Percentiles rank a stretch among this genome's conserved stretches.
phyloP scores from a whole-genome alignment of 2,329 filamentous ascomycete genomes.

The Cytospora mali region DNA sequence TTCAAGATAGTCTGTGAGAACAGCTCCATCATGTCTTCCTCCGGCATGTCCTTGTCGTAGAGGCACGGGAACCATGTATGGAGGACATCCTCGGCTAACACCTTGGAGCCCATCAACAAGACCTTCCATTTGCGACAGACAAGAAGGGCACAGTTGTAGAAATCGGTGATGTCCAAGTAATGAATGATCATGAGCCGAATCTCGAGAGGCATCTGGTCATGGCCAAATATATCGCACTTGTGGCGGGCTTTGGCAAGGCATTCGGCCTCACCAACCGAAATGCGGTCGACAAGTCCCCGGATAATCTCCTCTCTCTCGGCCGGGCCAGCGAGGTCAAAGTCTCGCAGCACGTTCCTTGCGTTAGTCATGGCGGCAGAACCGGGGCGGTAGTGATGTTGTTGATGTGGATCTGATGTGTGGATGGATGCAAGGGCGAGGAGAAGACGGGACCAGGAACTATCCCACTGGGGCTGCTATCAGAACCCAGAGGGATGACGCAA shows the following conservation, averaged over 20 bases:
- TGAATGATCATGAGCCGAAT: slow-evolving; percentile 15
- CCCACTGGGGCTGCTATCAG: not conserved
- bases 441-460: not conserved
- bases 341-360: not conserved
- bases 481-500: no score
- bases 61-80: not conserved
- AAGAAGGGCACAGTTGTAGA: slow-evolving; percentile 8
- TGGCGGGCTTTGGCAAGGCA: not conserved
- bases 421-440: no score
- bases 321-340: slow-evolving; percentile 6
- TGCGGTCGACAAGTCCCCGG: not conserved
- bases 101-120: not conserved
- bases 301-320: slow-evolving; percentile 3
- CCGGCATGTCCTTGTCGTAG: not conserved
- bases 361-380: not conserved
- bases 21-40: no score
- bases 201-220: slow-evolving; percentile 2
- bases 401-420: no score
- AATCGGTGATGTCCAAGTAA: slow-evolving; percentile 2
- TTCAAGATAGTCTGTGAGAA: slow-evolving; percentile 1
- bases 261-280: slow-evolving; percentile 3
- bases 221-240: slow-evolving; percentile 11
- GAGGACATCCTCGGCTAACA: not conserved
- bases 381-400: not conserved
- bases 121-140: slow-evolving; percentile 18